Evolutionary conservation across 257 asterid species (phyloP).

Genomic region (Solanum pimpinellifolium): DNA sequence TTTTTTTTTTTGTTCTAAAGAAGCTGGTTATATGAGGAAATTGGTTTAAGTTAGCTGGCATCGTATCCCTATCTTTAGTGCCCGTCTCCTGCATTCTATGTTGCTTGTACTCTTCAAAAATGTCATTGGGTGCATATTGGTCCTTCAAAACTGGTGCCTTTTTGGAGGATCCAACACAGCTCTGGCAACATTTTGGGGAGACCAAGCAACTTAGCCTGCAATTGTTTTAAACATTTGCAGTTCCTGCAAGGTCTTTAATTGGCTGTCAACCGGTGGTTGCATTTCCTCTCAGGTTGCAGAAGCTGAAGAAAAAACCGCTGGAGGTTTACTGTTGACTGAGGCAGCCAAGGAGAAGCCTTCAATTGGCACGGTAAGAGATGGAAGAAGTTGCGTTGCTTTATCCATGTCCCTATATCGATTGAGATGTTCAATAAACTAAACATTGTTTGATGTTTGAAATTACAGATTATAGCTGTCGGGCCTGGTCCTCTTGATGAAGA

Average conservation of each 20-base stretch:
- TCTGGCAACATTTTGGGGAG: not conserved
- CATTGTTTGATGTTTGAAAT: not conserved
- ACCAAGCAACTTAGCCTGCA: not conserved
- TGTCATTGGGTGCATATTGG: not conserved
- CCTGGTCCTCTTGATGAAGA: slow-evolving; percentile 84
- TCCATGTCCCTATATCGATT: not conserved
- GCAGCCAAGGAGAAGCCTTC: slow-evolving; percentile 92
- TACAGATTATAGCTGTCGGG: slow-evolving; percentile 77
- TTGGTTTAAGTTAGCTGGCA: not conserved
- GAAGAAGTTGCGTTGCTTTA: not conserved
- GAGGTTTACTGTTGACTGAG: slow-evolving; percentile 77
- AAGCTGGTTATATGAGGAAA: not conserved
- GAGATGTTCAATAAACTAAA: not conserved
- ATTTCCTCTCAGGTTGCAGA: slow-evolving; percentile 49
- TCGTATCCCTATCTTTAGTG: not conserved
- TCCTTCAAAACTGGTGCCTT: not conserved
- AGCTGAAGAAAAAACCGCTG: slow-evolving; percentile 81
- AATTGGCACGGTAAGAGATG: slow-evolving; percentile 57
- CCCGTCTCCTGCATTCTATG: not conserved
- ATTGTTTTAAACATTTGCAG: not conserved
- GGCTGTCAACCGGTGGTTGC: not conserved
- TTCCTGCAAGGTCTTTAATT: not conserved
- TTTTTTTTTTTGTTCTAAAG: not conserved
- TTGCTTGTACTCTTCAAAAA: not conserved
- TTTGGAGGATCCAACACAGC: not conserved